These are phyloP conservation scores for Linderina pennispora DNA, from an alignment of 192 early-diverging fungal genomes.

Conservation along the genomic window DNA sequence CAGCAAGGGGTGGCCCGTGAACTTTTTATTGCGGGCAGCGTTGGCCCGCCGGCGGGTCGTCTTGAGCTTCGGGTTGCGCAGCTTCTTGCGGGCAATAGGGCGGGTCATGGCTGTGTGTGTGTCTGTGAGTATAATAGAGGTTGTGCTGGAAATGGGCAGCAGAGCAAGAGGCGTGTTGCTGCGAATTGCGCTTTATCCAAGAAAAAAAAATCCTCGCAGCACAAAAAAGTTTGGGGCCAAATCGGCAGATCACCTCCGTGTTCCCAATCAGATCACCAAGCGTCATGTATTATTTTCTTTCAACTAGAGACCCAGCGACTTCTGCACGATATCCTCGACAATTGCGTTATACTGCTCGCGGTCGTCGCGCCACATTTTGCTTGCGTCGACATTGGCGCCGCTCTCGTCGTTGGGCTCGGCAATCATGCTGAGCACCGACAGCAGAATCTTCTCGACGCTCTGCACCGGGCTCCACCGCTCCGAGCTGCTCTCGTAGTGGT, in stretches of 20 bases:
- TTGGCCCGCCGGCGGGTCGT: conserved; percentile 57
- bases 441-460: conserved; percentile 95
- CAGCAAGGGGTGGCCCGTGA: conserved; percentile 53
- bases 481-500: conserved; percentile 93
- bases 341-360: conserved; percentile 74
- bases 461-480: conserved; percentile 98
- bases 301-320: conserved; percentile 69
- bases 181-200: not conserved
- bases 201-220: not conserved
- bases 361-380: conserved; percentile 92
- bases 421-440: conserved; percentile 93
- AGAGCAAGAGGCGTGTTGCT: not conserved
- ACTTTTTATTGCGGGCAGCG: conserved; percentile 55
- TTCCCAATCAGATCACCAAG: too few species aligned
- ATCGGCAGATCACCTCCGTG: too few species aligned
- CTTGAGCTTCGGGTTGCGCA: conserved; percentile 55
- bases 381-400: conserved; percentile 97
- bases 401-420: conserved; percentile 98
- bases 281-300: too few species aligned
- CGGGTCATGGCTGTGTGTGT: conserved; percentile 47
- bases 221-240: not conserved
- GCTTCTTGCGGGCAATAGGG: conserved; percentile 61
- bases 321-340: conserved; percentile 68
- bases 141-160: not conserved
- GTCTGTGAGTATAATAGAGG: not conserved